Evolutionary conservation across 2,329 filamentous ascomycete genomes (phyloP).

Genomic region (Plenodomus biglobosus): DNA sequence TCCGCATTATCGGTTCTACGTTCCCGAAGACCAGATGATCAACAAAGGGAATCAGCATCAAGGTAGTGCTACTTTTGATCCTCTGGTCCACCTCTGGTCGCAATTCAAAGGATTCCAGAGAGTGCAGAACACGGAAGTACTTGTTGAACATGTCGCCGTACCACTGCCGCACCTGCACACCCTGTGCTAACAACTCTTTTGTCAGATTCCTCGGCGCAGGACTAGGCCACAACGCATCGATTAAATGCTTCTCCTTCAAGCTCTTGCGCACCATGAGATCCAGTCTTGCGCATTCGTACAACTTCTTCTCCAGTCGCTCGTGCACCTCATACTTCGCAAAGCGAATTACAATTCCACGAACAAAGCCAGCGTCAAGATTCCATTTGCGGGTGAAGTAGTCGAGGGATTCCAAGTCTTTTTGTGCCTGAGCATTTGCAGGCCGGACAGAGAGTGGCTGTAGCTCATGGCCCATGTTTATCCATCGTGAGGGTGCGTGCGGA

Average conservation of each 20-base stretch:
- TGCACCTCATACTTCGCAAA: conserved; percentile 41
- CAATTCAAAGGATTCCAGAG: conserved; percentile 35
- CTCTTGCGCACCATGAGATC: conserved; percentile 43
- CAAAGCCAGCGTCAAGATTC: conserved; percentile 37
- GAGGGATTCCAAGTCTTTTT: conserved; percentile 40
- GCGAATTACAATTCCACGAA: conserved; percentile 37
- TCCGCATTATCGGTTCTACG: conserved; percentile 40
- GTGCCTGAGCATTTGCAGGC: conserved; percentile 42
- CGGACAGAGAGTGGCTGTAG: conserved; percentile 30
- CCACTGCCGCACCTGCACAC: conserved; percentile 38
- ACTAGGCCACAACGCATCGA: conserved; percentile 41
- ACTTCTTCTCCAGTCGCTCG: conserved; percentile 41
- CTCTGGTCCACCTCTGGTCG: conserved; percentile 35
- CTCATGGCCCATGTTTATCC: conserved; percentile 40
- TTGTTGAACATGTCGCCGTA: conserved; percentile 45
- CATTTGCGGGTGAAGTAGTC: conserved; percentile 37
- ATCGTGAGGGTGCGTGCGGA: conserved; percentile 33
- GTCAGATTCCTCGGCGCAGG: conserved; percentile 31
- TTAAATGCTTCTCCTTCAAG: conserved; percentile 43
- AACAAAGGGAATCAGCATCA: conserved; percentile 40
- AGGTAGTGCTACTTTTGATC: conserved; percentile 33
- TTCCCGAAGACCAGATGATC: conserved; percentile 39
- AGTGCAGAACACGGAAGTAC: conserved; percentile 37
- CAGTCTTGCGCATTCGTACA: conserved; percentile 36
- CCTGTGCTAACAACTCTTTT: conserved; percentile 35